Conservation (phyloP, 2,329 filamentous ascomycete genomes). For the Teratosphaeria viscida region DNA sequence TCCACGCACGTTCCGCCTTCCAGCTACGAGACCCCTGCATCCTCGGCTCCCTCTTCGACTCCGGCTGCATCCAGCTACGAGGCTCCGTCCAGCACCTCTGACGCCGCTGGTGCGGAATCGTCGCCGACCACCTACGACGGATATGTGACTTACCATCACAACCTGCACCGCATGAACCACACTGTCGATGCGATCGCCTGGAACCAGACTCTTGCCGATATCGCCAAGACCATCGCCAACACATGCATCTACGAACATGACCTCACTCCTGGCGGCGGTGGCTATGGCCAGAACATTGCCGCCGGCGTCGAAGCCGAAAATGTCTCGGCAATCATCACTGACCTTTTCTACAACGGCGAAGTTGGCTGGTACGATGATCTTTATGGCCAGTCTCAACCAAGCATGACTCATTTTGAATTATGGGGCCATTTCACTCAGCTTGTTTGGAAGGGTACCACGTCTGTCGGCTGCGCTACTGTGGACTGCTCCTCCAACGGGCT, state of each 20-base stretch:
- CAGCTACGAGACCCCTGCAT: constrained; percentile 5
- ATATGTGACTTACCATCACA: constrained; percentile 62
- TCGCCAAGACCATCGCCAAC: constrained; percentile 53
- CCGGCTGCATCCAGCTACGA: constrained; percentile 3
- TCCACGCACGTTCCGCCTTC: constrained; percentile 8
- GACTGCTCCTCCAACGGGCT: constrained; percentile 45
- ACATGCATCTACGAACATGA: constrained; percentile 66
- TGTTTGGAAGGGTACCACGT: constrained; percentile 54
- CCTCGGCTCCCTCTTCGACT: constrained; percentile 4
- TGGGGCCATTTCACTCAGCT: constrained; percentile 73
- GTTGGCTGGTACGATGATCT: constrained; percentile 42
- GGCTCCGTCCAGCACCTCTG: constrained; percentile 2
- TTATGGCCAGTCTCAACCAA: constrained; percentile 53
- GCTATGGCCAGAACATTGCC: constrained; percentile 89
- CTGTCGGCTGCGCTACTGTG: constrained; percentile 53
- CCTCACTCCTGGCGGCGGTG: constrained; percentile 48
- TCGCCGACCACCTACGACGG: constrained; percentile 22
- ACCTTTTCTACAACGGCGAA: constrained; percentile 86
- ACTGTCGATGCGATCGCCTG: constrained; percentile 55
- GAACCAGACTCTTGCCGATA: constrained; percentile 52
- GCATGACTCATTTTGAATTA: constrained; percentile 50
- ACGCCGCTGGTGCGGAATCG: constrained; percentile 4
- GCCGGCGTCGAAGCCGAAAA: constrained; percentile 48
- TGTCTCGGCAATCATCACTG: constrained; percentile 58
- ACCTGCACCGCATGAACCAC: constrained; percentile 77